A percentile compares a stretch with the other conserved stretches of the same genome.
These are phyloP conservation scores for Trametes elegans DNA, from an alignment of 768 basidiomycete genomes.

Conservation along the genomic window DNA sequence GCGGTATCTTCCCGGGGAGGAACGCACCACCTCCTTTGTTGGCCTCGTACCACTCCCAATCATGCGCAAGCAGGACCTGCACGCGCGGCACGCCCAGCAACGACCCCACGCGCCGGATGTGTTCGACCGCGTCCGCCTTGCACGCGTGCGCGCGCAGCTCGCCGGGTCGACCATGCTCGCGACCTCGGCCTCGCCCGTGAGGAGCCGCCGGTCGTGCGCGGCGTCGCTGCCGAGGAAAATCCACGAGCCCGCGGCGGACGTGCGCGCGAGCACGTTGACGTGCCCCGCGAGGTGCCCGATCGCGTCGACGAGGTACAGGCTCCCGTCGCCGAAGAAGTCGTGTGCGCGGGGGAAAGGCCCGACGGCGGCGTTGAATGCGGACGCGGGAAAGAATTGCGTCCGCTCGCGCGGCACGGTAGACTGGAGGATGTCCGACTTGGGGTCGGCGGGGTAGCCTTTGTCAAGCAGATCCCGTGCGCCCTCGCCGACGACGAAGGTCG, in stretches of 20 bases:
- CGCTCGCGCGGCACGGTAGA: conserved; percentile 19
- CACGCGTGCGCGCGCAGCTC: conserved; percentile 43
- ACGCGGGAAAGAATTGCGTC: conserved; percentile 24
- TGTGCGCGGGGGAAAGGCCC: conserved; percentile 50
- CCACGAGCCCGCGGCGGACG: conserved; percentile 52
- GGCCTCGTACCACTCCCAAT: conserved; percentile 47
- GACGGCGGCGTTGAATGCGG: conserved; percentile 36
- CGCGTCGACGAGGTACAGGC: conserved; percentile 54
- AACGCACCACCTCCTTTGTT: conserved; percentile 43
- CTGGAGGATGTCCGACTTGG: conserved; percentile 28
- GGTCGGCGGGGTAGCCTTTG: conserved; percentile 42
- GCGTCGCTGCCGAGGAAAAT: conserved; percentile 55
- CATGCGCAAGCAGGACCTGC: conserved; percentile 51
- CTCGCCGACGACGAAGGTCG: conserved; percentile 49
- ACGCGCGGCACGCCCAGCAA: conserved; percentile 39
- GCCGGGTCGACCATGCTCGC: conserved; percentile 23
- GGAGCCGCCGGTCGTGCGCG: conserved; percentile 51
- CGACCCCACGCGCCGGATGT: conserved; percentile 39
- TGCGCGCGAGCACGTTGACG: conserved; percentile 52
- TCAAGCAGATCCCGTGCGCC: conserved; percentile 35
- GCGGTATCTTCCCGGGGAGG: conserved; percentile 25
- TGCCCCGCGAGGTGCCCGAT: conserved; percentile 57
- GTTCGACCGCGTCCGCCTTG: conserved; percentile 41
- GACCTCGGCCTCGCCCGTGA: conserved; percentile 44
- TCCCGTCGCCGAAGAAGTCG: conserved; percentile 57